Conservation (phyloP, 1,284 basidiomycete genomes). For the Hemileia vastatrix region DNA sequence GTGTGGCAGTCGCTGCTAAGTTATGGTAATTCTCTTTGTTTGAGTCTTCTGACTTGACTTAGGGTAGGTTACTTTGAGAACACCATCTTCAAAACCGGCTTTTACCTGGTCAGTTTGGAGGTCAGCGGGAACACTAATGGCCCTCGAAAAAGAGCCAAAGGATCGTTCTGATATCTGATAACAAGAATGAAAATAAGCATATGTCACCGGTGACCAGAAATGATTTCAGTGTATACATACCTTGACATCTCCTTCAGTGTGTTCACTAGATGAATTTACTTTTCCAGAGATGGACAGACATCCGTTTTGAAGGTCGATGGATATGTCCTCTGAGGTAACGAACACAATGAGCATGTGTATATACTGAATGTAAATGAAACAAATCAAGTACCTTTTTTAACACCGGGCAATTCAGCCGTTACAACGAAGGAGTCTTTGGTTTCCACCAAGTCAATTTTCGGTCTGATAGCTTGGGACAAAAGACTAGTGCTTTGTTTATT, state of each 20-base stretch:
- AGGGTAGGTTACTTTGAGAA: constrained; percentile 10
- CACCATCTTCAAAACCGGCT: constrained; percentile 16
- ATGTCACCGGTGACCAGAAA: too few relatives aligned
- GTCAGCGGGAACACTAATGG: constrained; percentile 7
- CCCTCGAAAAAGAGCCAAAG: constrained; percentile 14
- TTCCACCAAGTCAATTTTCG: constrained; percentile 4
- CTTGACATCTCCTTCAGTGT: neutral
- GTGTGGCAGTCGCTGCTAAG: too few relatives aligned
- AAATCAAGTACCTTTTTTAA: constrained; percentile 3
- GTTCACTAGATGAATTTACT: neutral
- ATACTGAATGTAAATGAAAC: neutral
- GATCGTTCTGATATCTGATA: constrained; percentile 14
- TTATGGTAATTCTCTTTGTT: constrained; percentile 12
- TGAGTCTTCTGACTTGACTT: constrained; percentile 1
- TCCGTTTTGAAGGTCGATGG: neutral
- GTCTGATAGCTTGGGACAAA: neutral
- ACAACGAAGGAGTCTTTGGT: neutral
- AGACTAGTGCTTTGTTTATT: neutral
- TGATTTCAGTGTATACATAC: too few relatives aligned
- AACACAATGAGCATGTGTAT: neutral
- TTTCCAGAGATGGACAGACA: neutral
- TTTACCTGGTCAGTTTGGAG: constrained; percentile 14
- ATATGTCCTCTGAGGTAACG: neutral
- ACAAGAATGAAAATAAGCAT: too few relatives aligned
- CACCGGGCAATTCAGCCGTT: constrained; percentile 9